Percentiles rank a stretch among this genome's conserved stretches.
Conservation (phyloP, 225 moss, liverwort and hornwort genomes). For the Polytrichum formosum region DNA sequence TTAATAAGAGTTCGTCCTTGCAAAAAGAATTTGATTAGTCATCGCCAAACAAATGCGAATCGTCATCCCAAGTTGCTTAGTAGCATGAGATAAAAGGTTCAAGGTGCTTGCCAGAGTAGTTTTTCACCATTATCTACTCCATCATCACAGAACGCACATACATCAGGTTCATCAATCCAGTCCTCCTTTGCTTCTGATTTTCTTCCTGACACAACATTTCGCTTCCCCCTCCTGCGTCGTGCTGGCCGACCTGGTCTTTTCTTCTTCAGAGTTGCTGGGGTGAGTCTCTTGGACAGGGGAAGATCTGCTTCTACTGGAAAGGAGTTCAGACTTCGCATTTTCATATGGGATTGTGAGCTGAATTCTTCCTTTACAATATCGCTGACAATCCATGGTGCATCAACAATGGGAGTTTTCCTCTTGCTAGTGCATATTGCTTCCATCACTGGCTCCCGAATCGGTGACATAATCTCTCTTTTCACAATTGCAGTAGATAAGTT, state of each 20-base stretch:
- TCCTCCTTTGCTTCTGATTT: constrained; percentile 23
- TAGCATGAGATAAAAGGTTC: no score
- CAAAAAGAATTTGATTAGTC: no score
- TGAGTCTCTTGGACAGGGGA: constrained; percentile 29
- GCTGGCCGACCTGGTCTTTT: constrained; percentile 15
- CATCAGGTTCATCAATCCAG: constrained; percentile 48
- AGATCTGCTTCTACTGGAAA: constrained; percentile 21
- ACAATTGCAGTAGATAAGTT: constrained; percentile 8
- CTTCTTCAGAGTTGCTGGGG: constrained; percentile 17
- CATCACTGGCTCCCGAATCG: constrained; percentile 8
- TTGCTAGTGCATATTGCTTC: constrained; percentile 12
- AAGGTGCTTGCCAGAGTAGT: constrained; percentile 23
- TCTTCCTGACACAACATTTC: background rate
- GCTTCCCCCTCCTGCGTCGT: constrained; percentile 6
- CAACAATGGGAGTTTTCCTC: constrained; percentile 11
- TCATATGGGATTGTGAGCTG: constrained; percentile 20
- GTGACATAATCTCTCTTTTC: constrained; percentile 7
- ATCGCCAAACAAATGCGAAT: no score
- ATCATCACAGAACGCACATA: constrained; percentile 49
- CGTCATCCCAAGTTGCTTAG: no score
- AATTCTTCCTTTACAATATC: constrained; percentile 8
- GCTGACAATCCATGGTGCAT: constrained; percentile 2
- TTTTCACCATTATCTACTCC: constrained; percentile 38
- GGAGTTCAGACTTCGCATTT: constrained; percentile 49
- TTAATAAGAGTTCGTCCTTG: background rate